A percentile compares a stretch with the other conserved stretches of the same genome.
These are phyloP conservation scores for Ceratocystis smalleyi DNA, from an alignment of 2,329 filamentous ascomycete genomes.

Conservation along the genomic window DNA sequence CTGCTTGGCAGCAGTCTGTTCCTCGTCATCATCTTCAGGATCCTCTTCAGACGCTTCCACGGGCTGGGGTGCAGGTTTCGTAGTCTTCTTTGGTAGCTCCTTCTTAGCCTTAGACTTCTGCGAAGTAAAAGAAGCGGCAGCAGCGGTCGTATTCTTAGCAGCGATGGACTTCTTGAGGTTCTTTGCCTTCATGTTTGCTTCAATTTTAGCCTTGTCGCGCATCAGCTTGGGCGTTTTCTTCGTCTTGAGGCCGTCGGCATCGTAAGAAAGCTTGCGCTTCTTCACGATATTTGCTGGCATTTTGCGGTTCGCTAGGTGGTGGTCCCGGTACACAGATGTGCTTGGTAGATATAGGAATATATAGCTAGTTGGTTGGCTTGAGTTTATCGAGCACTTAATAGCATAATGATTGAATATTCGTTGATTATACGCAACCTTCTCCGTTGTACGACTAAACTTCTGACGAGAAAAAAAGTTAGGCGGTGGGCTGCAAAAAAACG, in stretches of 20 bases:
- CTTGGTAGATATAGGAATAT: background rate
- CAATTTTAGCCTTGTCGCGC: constrained; percentile 13
- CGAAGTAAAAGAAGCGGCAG: background rate
- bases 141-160: background rate
- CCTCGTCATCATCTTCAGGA: background rate
- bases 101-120: background rate
- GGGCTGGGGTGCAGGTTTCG: background rate
- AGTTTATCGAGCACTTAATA: background rate
- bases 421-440: background rate
- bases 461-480: background rate
- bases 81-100: constrained; percentile 7
- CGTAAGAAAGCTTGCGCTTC: constrained; percentile 15
- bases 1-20: background rate
- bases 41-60: constrained; percentile 7
- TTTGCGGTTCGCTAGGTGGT: background rate
- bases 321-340: background rate
- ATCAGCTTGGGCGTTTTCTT: constrained; percentile 6
- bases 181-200: constrained; percentile 9
- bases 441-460: background rate
- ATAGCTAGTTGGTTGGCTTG: background rate
- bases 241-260: constrained; percentile 10
- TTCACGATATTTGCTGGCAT: constrained; percentile 9
- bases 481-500: background rate
- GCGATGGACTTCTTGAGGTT: background rate
- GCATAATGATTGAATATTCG: no score